These are phyloP conservation scores for Neckera pumila DNA, from an alignment of 225 moss, liverwort and hornwort genomes.

Conservation along the genomic window DNA sequence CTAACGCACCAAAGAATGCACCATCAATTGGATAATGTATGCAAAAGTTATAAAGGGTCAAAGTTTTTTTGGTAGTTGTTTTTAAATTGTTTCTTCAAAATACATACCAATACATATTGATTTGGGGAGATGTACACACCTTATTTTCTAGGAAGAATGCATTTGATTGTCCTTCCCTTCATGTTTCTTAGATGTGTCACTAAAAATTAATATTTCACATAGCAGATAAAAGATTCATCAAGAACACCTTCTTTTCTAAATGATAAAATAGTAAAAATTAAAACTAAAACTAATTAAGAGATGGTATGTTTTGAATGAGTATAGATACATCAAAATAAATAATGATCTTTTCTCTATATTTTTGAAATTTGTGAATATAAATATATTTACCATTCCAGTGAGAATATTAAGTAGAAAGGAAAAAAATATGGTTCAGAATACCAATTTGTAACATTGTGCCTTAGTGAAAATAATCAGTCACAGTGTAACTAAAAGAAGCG, in stretches of 20 bases:
- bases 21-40: neutral
- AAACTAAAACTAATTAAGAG: too few species aligned
- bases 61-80: neutral
- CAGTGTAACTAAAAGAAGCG: too few species aligned
- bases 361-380: neutral
- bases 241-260: too few species aligned
- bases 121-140: too few species aligned
- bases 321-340: neutral
- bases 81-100: neutral
- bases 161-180: neutral
- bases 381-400: too few species aligned
- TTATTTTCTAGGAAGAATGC: neutral
- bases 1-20: fast-evolving
- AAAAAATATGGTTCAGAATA: too few species aligned
- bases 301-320: too few species aligned
- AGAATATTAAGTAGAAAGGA: too few species aligned
- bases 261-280: too few species aligned
- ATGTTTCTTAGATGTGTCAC: neutral
- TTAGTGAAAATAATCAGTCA: too few species aligned
- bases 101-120: too few species aligned
- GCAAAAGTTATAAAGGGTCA: neutral
- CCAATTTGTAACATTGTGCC: too few species aligned
- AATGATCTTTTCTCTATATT: neutral
- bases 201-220: neutral
- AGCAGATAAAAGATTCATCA: neutral